Conservation (phyloP, 2,329 filamentous ascomycete genomes). For the Pestalotiopsis sp. region DNA sequence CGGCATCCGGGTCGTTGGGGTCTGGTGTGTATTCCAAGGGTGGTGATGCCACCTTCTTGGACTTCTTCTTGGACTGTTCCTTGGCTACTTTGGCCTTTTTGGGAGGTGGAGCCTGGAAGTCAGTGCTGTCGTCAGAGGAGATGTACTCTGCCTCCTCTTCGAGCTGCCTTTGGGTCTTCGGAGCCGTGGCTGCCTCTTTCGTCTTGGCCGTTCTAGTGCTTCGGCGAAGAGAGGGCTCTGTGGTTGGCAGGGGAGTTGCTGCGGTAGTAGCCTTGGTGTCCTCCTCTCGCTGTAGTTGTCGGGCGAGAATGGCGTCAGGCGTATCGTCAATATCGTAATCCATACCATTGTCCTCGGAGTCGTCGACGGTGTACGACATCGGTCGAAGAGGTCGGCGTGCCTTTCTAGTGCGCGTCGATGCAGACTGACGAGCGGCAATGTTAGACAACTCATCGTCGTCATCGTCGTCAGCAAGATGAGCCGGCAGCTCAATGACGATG, state of each 20-base stretch:
- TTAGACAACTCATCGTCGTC: slow-evolving; percentile 32
- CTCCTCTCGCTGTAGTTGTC: slow-evolving; percentile 27
- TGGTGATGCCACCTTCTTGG: background rate
- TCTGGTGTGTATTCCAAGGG: slow-evolving; percentile 13
- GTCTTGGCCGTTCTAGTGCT: slow-evolving; percentile 11
- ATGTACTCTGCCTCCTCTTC: too few relatives aligned
- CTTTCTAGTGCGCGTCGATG: slow-evolving; percentile 13
- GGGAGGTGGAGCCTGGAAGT: slow-evolving; percentile 9
- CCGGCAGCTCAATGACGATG: slow-evolving; percentile 34
- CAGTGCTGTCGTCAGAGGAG: background rate
- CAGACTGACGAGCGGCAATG: slow-evolving; percentile 9
- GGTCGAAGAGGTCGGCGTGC: slow-evolving; percentile 24
- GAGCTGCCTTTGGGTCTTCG: too few relatives aligned
- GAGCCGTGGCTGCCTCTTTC: background rate
- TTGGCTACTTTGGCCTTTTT: slow-evolving; percentile 13
- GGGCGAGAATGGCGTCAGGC: slow-evolving; percentile 16
- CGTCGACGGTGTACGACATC: slow-evolving; percentile 14
- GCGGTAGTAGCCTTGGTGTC: slow-evolving; percentile 12
- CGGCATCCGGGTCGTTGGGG: slow-evolving; percentile 19
- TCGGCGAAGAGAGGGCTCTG: slow-evolving; percentile 8
- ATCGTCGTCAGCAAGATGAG: slow-evolving; percentile 41
- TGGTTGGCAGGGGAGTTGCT: slow-evolving; percentile 11
- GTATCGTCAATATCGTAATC: slow-evolving; percentile 12
- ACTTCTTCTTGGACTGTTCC: background rate
- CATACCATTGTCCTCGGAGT: slow-evolving; percentile 23